Base-by-base conservation (phyloP, 495 filamentous ascomycete species). In the Hyaloscypha hepaticicola region DNA sequence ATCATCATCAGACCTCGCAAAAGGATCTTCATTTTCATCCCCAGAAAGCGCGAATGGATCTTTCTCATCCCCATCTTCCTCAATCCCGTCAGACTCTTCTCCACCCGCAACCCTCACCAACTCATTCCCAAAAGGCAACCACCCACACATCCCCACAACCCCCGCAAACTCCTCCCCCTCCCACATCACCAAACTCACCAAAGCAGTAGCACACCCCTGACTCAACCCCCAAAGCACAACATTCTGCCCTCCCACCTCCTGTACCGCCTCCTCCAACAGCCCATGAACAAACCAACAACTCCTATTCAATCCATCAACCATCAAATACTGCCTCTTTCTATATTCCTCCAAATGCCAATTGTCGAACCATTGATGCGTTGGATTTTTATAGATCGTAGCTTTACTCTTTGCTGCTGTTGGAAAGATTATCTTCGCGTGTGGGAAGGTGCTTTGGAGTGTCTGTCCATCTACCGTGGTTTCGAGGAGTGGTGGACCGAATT, bases 301-400 rank as follows among this genome's bases (percentile, higher is more conserved):
- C 60, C 79, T 76, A 25, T 73, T 69, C 16, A 86, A 61, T 0
- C 83, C 83, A 0, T 77, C 69, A 8, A 76, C 50, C 66, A 78
- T 75, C 19, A 84, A 19, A 14, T 79, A 70, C 49, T 69, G 68
- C 29, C 70, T 64, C 27, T 50, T 51, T 12, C 16, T 64, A 16
- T n/a, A n/a, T 0, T 63, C 56, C 9, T 66, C 33, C 27, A 85
- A 67, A 28, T 80, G 74, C 68, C 73, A 80, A 66, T 73, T 72
- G 69, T 87, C 83, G 71, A 83, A 85, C 84, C 83, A 87, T 69
- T 86, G 82, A 55, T 78, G 72, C 33, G 80, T 82, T 22, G 77
- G 64, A 21, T 67, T 71, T 14, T 80, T 80, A 67, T 77, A 78
- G 11, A 77, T 71, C 0, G 74, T 77, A 0, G 82, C 76, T 8